Evolutionary conservation across 192 early-diverging fungal genomes (phyloP), one percentile per base, ranked within the genome.

Genomic region (Podila clonocystis): DNA sequence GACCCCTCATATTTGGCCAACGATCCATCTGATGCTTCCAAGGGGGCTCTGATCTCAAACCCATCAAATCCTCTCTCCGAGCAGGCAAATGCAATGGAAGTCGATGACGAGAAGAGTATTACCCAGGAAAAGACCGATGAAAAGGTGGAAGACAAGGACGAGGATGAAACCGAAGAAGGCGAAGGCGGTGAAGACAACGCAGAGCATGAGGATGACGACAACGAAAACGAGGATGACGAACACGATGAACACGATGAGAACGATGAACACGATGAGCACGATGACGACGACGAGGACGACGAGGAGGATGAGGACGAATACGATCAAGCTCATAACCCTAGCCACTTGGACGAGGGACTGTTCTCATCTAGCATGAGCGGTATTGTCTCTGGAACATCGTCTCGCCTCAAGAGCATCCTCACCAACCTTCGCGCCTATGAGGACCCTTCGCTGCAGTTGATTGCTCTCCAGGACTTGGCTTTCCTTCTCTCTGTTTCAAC

Each of bases 381-480:
- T 50, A 75, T 84, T 38, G 70, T 75, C 20, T 76, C 84, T 6
- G 82, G 83, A 45, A 63, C 62, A 65, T 73, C 73, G 19, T 86
- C 70, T 15, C 87, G 87, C 57, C 88, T 93, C 63, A 84, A 85
- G 34, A 83, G 89, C 1, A 90, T 94, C 29, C 75, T 95, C 4
- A 70, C 76, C 48, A 87, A 88, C 49, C 83, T 96, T 15, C 87
- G 87, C 28, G 76, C 77, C 24, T 65, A 80, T 41, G 86, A 85
- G 26, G 91, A 94, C 69, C 87, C 87, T 19, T 89, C 89, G 3
- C 73, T 89, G 65, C 94, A 95, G 76, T 65, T 95, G n/a, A 82
- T 97, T n/a, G 92, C 95, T 2, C 83, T 97, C 26, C 96, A 97
- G 69, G 94, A 95, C 70, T 82, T 97, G 58, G 83, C 94, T 8